phyloP scores from a whole-genome alignment of 371 early-diverging fungal genomes.

The Rhizopus stolonifer region DNA sequence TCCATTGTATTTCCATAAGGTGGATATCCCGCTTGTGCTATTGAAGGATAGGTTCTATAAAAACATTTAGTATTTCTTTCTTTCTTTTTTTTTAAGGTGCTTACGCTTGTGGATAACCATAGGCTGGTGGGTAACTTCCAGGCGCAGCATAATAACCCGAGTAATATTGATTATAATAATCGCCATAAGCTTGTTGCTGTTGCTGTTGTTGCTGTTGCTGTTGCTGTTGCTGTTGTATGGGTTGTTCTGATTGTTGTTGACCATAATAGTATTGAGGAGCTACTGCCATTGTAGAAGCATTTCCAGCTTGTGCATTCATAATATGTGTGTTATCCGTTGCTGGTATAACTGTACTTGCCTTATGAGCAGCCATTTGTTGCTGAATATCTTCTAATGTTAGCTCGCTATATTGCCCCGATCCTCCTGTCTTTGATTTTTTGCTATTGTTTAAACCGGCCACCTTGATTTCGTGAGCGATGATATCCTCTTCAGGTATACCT shows the following conservation, averaged over 20 bases:
- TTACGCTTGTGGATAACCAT: conserved; percentile 26
- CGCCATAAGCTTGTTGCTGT: conserved; percentile 2
- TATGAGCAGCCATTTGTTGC: conserved; percentile 39
- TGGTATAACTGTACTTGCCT: conserved; percentile 31
- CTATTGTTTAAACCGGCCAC: conserved; percentile 26
- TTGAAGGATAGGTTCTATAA: conserved; percentile 1
- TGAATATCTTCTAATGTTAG: conserved; percentile 44
- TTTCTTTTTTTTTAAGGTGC: conserved; percentile 24
- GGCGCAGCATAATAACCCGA: conserved; percentile 14
- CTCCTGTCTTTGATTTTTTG: conserved; percentile 23
- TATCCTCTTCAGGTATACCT: conserved; percentile 87
- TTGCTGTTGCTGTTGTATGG: neutral
- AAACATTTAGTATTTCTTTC: neutral
- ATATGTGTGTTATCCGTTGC: conserved; percentile 24
- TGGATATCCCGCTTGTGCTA: conserved; percentile 8
- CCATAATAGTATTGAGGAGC: conserved; percentile 14
- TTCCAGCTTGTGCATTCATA: conserved; percentile 16
- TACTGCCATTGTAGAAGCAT: conserved; percentile 12
- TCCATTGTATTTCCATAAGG: neutral
- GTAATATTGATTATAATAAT: conserved; percentile 27
- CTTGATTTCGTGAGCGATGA: conserved; percentile 63
- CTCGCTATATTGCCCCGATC: conserved; percentile 38
- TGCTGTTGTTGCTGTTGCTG: too few relatives aligned
- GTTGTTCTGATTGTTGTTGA: conserved; percentile 1
- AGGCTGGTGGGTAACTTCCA: conserved; percentile 1